Conservation (phyloP, 139 green algal species). For the Micractinium sp. region DNA sequence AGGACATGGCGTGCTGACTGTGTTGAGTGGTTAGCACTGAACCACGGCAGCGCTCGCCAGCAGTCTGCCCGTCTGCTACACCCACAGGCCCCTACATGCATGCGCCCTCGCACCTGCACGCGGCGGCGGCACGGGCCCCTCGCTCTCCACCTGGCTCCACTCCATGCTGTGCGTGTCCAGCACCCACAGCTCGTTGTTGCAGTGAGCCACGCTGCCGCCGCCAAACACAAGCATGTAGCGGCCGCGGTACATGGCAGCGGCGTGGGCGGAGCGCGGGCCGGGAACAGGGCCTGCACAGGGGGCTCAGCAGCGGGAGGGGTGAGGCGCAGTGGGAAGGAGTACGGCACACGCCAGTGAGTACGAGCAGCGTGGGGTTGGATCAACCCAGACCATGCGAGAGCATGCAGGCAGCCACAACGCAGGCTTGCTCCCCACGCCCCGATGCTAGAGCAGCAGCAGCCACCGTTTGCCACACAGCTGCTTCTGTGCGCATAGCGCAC, state of each 20-base stretch:
- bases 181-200: conserved; percentile 85
- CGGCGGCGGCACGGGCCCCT: conserved; percentile 64
- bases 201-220: conserved; percentile 86
- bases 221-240: conserved; percentile 76
- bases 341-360: background rate
- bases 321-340: too few species aligned
- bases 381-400: background rate
- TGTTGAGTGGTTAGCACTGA: too few species aligned
- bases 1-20: too few species aligned
- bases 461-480: background rate
- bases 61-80: background rate
- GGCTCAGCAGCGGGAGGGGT: too few species aligned
- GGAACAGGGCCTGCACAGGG: conserved; percentile 48
- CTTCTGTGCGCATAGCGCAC: too few species aligned
- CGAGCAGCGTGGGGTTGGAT: background rate
- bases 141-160: conserved; percentile 58
- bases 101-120: conserved; percentile 68
- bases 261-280: conserved; percentile 74
- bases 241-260: conserved; percentile 55
- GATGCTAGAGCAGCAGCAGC: too few species aligned
- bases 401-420: background rate
- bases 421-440: too few species aligned
- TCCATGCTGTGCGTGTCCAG: conserved; percentile 81
- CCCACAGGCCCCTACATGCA: background rate
- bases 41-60: too few species aligned